phyloP scores from a whole-genome alignment of 2,329 filamentous ascomycete species.

The Xylariaceae sp. region DNA sequence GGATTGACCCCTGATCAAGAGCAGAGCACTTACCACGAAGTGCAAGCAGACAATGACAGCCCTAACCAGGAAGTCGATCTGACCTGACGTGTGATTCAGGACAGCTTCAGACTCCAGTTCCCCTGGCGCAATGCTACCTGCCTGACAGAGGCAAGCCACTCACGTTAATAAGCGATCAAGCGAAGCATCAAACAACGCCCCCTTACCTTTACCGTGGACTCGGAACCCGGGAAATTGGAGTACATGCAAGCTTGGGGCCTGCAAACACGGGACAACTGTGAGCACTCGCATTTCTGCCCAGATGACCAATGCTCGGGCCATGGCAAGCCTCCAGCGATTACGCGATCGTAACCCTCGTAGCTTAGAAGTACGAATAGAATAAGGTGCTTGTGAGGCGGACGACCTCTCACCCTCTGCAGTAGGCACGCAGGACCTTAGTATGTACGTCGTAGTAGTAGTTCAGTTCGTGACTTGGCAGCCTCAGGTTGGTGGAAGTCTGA shows the following conservation, averaged over 20 bases:
- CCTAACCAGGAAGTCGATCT: not conserved
- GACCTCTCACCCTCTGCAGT: too few species aligned
- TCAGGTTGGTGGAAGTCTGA: not conserved
- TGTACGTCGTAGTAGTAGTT: not conserved
- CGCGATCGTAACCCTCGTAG: not conserved
- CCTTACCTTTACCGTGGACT: conserved; percentile 5
- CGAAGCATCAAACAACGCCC: not conserved
- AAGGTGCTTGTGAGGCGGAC: not conserved
- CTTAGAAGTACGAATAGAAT: not conserved
- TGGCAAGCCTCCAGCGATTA: not conserved
- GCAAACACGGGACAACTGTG: not conserved
- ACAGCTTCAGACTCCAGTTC: not conserved
- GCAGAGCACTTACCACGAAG: too few species aligned
- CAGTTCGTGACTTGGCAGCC: not conserved
- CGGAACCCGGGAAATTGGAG: conserved; percentile 4
- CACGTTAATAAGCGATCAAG: not conserved
- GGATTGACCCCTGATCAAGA: too few species aligned
- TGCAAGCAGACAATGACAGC: too few species aligned
- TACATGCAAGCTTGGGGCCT: not conserved
- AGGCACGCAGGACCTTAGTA: too few species aligned
- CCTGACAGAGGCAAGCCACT: not conserved
- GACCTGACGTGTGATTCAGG: not conserved
- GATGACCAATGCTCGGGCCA: not conserved
- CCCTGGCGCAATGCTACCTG: not conserved
- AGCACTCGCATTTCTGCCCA: not conserved